Evolutionary conservation across 2,329 filamentous ascomycete genomes (phyloP).

Genomic region (Xylaria sp.): DNA sequence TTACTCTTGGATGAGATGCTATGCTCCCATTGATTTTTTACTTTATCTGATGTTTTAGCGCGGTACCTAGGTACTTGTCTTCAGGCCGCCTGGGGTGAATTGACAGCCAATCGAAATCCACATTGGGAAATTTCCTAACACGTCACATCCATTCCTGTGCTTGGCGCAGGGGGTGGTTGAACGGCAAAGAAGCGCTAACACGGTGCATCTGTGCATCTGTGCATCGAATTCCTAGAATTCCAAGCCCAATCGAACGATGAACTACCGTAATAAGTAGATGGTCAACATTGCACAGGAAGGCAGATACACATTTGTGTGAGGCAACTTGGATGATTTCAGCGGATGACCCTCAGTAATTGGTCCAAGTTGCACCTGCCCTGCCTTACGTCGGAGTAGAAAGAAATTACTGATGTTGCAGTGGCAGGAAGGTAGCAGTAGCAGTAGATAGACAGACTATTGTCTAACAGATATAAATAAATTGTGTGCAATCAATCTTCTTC

Average conservation of each 20-base stretch:
- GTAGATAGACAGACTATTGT: neutral
- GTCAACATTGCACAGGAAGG: constrained; percentile 30
- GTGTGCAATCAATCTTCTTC: constrained; percentile 18
- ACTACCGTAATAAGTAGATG: constrained; percentile 12
- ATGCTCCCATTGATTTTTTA: no score
- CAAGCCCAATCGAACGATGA: neutral
- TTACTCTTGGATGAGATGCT: neutral
- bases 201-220: constrained; percentile 5
- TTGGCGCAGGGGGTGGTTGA: constrained; percentile 18
- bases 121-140: constrained; percentile 35
- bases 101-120: constrained; percentile 34
- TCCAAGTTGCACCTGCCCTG: constrained; percentile 13
- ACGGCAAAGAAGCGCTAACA: constrained; percentile 27
- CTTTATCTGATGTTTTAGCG: neutral
- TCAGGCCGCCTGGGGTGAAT: constrained; percentile 2
- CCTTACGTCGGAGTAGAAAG: constrained; percentile 13
- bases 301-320: constrained; percentile 25
- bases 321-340: constrained; percentile 5
- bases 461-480: neutral
- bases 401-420: constrained; percentile 5
- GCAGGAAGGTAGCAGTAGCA: constrained; percentile 7
- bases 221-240: neutral
- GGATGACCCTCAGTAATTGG: constrained; percentile 9
- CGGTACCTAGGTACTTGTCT: neutral
- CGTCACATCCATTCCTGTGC: constrained; percentile 27